A percentile compares a stretch with the other conserved stretches of the same genome.
Evolutionary conservation across 352 stramenopile genomes (phyloP).

Genomic region (Aphanomyces euteiches): DNA sequence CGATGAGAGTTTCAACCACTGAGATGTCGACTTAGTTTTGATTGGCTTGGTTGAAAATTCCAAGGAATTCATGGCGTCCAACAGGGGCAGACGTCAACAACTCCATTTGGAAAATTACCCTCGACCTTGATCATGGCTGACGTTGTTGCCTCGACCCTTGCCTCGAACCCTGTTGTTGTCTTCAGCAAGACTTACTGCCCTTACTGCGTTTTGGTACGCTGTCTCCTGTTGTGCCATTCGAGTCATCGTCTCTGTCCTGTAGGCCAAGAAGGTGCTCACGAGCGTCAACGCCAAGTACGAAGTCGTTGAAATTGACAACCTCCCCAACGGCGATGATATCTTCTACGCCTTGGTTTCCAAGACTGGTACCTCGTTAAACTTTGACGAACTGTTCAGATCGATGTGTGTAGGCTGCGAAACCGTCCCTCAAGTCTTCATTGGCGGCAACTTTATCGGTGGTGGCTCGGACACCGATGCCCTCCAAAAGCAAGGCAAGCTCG

Average conservation of each 20-base stretch:
- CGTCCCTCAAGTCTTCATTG: slow-evolving; percentile 97
- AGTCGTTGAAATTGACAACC: slow-evolving; percentile 72
- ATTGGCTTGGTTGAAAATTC: too few relatives aligned
- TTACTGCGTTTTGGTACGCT: slow-evolving; percentile 77
- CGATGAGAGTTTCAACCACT: too few relatives aligned
- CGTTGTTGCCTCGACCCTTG: slow-evolving; percentile 53
- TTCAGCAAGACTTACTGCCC: slow-evolving; percentile 95
- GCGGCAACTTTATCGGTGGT: slow-evolving; percentile 89
- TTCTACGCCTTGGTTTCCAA: slow-evolving; percentile 80
- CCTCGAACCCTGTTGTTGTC: slow-evolving; percentile 51
- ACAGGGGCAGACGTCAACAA: too few relatives aligned
- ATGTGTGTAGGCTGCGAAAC: slow-evolving; percentile 77
- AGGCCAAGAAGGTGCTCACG: slow-evolving; percentile 85
- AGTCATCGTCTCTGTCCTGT: neutral
- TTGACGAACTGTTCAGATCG: neutral
- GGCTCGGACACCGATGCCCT: slow-evolving; percentile 91
- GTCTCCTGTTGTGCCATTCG: neutral
- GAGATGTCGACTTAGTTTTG: too few relatives aligned
- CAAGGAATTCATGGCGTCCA: too few relatives aligned
- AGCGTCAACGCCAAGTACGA: slow-evolving; percentile 50
- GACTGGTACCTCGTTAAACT: slow-evolving; percentile 52
- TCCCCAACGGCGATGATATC: slow-evolving; percentile 69
- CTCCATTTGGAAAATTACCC: too few relatives aligned
- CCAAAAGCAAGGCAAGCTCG: slow-evolving; percentile 81
- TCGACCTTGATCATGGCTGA: slow-evolving; percentile 19